Evolutionary conservation across 2,329 filamentous ascomycete genomes (phyloP).

Genomic region (Herpotrichia juniperi): DNA sequence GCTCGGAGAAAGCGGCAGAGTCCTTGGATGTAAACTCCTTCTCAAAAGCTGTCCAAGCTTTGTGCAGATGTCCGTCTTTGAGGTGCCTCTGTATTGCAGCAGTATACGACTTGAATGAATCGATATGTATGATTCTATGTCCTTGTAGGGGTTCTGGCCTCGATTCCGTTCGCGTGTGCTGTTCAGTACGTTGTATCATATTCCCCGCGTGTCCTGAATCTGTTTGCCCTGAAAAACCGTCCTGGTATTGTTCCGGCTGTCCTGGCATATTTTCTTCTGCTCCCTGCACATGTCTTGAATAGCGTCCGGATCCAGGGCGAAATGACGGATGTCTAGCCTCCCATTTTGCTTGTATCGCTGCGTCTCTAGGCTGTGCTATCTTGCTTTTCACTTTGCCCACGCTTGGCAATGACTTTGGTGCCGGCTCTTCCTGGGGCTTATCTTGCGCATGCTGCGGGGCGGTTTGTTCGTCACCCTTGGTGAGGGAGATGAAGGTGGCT

Average conservation of each 20-base stretch:
- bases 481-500: constrained; percentile 41
- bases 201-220: neutral
- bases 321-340: neutral
- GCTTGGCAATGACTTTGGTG: neutral
- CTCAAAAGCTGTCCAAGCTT: constrained; percentile 37
- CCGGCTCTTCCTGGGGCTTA: neutral
- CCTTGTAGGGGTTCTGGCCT: neutral
- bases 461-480: constrained; percentile 2
- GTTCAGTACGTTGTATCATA: neutral
- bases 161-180: neutral
- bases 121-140: neutral
- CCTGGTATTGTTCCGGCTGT: constrained; percentile 1
- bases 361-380: neutral
- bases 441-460: constrained; percentile 11
- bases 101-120: neutral
- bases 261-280: neutral
- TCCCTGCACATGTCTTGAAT: constrained; percentile 20
- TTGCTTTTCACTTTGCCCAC: neutral
- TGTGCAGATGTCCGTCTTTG: constrained; percentile 9
- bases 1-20: constrained; percentile 33
- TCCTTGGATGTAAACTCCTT: constrained; percentile 33
- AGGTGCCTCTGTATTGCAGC: constrained; percentile 13
- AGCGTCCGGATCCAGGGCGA: constrained; percentile 20
- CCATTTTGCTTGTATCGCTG: neutral
- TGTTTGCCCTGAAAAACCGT: neutral